Evolutionary conservation across 306 rosid species (phyloP).

Genomic region (Cucurbita pepo): DNA sequence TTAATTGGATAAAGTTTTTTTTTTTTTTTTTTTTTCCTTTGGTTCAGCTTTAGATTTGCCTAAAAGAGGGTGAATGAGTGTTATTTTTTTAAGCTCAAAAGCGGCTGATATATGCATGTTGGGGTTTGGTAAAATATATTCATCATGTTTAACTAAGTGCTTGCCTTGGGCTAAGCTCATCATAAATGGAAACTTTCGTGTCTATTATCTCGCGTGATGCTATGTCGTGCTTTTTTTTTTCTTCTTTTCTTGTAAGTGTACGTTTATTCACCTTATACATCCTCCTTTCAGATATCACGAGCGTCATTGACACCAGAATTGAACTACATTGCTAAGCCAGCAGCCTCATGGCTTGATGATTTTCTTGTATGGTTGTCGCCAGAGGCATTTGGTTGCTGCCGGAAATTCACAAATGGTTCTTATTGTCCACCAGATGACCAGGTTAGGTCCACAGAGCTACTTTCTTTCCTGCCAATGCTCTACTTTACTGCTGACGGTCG

Average conservation of each 20-base stretch:
- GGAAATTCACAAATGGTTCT: slow-evolving; percentile 73
- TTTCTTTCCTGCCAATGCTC: not conserved
- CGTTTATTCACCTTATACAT: not conserved
- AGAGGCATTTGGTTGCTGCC: slow-evolving; percentile 97
- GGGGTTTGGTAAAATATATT: not conserved
- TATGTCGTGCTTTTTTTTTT: not conserved
- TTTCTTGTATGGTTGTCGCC: slow-evolving; percentile 97
- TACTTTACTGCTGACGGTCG: not conserved
- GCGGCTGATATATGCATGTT: not conserved
- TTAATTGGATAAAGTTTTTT: not conserved
- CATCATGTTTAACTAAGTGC: not conserved
- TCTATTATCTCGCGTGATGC: not conserved
- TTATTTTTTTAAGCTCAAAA: not conserved
- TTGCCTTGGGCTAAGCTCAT: not conserved
- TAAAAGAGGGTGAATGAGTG: not conserved
- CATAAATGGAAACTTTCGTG: not conserved
- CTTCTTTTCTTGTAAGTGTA: not conserved
- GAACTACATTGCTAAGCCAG: slow-evolving; percentile 91
- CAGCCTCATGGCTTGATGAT: slow-evolving; percentile 99
- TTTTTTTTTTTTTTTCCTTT: not conserved
- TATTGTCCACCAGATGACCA: slow-evolving; percentile 98
- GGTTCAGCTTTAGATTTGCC: not conserved
- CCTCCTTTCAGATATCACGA: slow-evolving; percentile 52
- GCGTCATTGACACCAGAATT: slow-evolving; percentile 63
- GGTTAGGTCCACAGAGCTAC: slow-evolving; percentile 26